phyloP scores from a whole-genome alignment of 1,284 basidiomycete genomes.

The Puccinia novopanici region DNA sequence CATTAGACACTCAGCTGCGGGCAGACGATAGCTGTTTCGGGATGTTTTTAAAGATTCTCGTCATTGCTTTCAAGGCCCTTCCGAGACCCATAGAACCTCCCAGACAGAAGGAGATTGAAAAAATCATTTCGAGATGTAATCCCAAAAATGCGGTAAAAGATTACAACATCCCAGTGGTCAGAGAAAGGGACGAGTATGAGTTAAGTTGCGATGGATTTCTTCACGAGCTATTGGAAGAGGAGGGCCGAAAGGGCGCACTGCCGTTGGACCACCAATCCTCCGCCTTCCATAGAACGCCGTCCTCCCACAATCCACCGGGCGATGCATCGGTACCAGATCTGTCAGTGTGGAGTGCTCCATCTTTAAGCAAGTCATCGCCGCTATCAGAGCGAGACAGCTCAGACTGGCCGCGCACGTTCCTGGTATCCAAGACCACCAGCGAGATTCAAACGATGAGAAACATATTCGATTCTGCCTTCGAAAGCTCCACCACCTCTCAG shows the following conservation, averaged over 20 bases:
- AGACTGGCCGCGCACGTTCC: conserved; percentile 17
- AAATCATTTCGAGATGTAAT: conserved; percentile 30
- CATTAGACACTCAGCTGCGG: conserved; percentile 5
- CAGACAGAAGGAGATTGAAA: conserved; percentile 23
- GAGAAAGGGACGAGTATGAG: conserved; percentile 18
- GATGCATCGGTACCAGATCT: background rate
- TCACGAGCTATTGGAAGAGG: conserved; percentile 30
- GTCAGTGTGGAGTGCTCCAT: conserved; percentile 9
- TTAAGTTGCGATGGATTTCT: conserved; percentile 30
- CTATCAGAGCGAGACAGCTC: conserved; percentile 6
- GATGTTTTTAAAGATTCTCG: conserved; percentile 42
- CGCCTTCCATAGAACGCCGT: background rate
- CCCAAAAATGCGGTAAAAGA: too few relatives aligned
- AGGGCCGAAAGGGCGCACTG: conserved; percentile 10
- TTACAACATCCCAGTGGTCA: conserved; percentile 15
- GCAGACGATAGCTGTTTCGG: conserved; percentile 41
- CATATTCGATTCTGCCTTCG: conserved; percentile 19
- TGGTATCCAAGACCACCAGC: background rate
- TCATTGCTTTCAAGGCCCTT: conserved; percentile 23
- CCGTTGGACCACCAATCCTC: background rate
- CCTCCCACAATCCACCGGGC: background rate
- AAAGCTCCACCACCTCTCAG: conserved; percentile 3
- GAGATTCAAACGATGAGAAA: conserved; percentile 23
- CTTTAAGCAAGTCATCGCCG: background rate
- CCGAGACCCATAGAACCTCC: conserved; percentile 8